Base-by-base conservation (phyloP, 768 basidiomycete species). In the Calvatia gigantea region DNA sequence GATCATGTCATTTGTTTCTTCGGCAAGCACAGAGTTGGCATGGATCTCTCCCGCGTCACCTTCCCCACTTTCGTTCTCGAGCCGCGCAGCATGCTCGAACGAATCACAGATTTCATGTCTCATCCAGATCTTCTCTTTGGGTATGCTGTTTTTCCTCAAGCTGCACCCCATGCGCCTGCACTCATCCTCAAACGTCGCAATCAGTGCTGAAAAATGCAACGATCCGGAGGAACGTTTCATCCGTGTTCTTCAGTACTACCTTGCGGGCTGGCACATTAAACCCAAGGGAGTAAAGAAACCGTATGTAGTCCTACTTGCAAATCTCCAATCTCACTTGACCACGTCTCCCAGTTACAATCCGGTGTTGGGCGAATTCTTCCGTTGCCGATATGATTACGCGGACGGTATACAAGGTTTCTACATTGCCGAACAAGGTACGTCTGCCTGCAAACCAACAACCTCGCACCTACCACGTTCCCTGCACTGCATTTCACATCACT, bases 251-350 rank as follows among this genome's bases (percentile, higher is more conserved):
- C 88, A 90, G 59, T 97, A 95, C 69, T 99, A 98, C 69, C 86
- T 99, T 44, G 88, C 91, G n/a, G 97, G 97, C 21, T 99, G 97
- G 97, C 97, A 98, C 72, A 95, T 98, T 75, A 98, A 98, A 72
- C 95, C 97, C 61, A 95, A 91, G 74, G 97, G 94, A 51, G 97
- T 98, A 58, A 99, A 99, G 88, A 99, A 99, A 74, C 96, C 96
- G 84, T 94, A 65, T 73, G 89, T 76, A 58, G 44, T 51, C 47
- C 21, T 51, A 29, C 56, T 29, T 38, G 41, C 32, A 42, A 45
- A 52, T 53, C n/a, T 45, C 48, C 51, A 37, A 47, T 42, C 49
- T 29, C 53, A 25, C 53, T 14, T 8, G 32, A 31, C 50, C 45
- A 54, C 51, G 51, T 23, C 31, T 44, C 41, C 56, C 67, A 93